Evolutionary conservation across 2,329 filamentous ascomycete genomes (phyloP), one percentile per base, ranked within the genome.

Genomic region (Acrocalymma vagum): DNA sequence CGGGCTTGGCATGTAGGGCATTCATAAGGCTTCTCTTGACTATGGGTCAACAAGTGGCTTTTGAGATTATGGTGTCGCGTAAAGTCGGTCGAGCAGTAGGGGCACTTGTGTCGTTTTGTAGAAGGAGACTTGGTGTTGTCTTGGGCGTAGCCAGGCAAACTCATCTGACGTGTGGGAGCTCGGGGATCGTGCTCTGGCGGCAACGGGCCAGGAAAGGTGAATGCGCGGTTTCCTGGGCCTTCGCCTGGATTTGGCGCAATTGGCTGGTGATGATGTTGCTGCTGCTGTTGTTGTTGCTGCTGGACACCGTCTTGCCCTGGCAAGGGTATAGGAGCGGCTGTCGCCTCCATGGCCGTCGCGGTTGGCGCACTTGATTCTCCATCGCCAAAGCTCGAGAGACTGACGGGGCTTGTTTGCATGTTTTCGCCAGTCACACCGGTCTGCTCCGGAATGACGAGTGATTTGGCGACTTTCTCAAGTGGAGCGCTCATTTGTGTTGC

Each of bases 41-140:
- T 96, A 71, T 97, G 94, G 1, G 94, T 97, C 65, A 99, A 82
- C 42, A 99, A 81, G 73, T 99, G 94, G 57, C 91, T 96, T 74
- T 97, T 99, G 18, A 97, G 81, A 62, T 99, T 97, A 68, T 97
- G 94, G 66, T 97, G 94, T 29, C 94, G 84, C 18, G 94, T 99
- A 58, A 99, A 99, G 62, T 96, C 94, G 5, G 94, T 96, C 25
- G 90, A 84, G 77, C 94, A 99, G 69, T 95, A 96, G 1, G 90
- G 93, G 64, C 94, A 99, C 70, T 94, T 95, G 75, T 99, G 93
- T 63, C 94, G 93, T 74, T 96, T 96, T 36, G 82, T 80, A 17
- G 85, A 85, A 1, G 88, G 86, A 5, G 90, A 90, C 57, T 84
- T 82, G 31, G 85, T 84, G 38, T 76, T 78, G 49, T 73, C 75